phyloP scores from a whole-genome alignment of 148 eudicot genomes.

The Chenopodium berlandieri region DNA sequence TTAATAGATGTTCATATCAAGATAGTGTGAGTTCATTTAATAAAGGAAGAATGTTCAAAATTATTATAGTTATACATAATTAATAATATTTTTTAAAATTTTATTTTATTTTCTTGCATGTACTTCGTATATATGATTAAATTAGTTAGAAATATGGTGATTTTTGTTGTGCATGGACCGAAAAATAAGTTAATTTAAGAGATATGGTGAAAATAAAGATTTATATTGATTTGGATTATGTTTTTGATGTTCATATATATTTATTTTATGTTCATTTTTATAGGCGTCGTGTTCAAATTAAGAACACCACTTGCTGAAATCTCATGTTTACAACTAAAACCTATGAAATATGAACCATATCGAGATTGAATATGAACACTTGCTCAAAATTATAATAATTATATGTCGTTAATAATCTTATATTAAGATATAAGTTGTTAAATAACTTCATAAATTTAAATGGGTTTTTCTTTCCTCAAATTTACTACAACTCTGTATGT shows the following conservation, averaged over 20 bases:
- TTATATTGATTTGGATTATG: not conserved
- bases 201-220: not conserved
- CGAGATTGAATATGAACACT: not conserved
- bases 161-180: not conserved
- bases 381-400: not conserved
- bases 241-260: not conserved
- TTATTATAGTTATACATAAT: too few species aligned
- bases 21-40: too few species aligned
- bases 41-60: not conserved
- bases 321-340: not conserved
- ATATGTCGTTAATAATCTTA: too few species aligned
- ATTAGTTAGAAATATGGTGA: not conserved
- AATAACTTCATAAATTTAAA: too few species aligned
- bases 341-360: not conserved
- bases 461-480: too few species aligned
- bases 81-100: too few species aligned
- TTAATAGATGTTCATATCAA: not conserved
- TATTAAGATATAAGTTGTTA: too few species aligned
- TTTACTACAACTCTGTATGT: too few species aligned
- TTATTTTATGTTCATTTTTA: not conserved
- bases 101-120: not conserved
- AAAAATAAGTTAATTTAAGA: not conserved
- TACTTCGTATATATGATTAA: too few species aligned
- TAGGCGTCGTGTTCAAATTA: not conserved
- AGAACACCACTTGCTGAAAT: not conserved